A percentile compares a stretch with the other conserved stretches of the same genome.
Conservation (phyloP, 495 filamentous ascomycete species). For the Bryoglossum gracile region DNA sequence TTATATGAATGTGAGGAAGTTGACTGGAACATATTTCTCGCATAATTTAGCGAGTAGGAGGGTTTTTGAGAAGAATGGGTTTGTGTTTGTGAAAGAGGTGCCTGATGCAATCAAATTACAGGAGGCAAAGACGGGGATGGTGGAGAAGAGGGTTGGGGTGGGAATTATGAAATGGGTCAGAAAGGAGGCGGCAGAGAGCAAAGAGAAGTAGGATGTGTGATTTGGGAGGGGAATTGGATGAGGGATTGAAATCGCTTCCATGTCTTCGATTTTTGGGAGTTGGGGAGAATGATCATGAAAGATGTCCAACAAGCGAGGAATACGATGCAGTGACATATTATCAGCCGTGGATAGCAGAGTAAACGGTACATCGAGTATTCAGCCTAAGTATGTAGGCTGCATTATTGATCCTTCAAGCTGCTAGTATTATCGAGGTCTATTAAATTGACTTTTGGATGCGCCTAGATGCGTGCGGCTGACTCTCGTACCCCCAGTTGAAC, state of each 20-base stretch:
- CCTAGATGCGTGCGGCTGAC: too few relatives aligned
- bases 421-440: too few relatives aligned
- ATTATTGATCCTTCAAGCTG: too few relatives aligned
- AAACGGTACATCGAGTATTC: too few relatives aligned
- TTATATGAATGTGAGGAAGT: background rate
- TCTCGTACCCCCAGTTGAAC: too few relatives aligned
- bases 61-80: constrained; percentile 8
- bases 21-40: background rate
- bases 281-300: background rate
- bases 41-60: constrained; percentile 1
- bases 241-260: background rate
- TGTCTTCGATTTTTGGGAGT: background rate
- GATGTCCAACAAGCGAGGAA: background rate
- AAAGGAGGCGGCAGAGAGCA: background rate
- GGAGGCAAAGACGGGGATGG: background rate
- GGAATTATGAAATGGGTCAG: constrained; percentile 4
- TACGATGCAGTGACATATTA: too few relatives aligned
- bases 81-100: background rate
- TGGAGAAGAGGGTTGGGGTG: constrained; percentile 3
- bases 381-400: too few relatives aligned
- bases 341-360: too few relatives aligned
- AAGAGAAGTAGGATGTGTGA: background rate
- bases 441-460: too few relatives aligned
- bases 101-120: background rate
- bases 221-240: background rate